Evolutionary conservation across 1,284 basidiomycete genomes (phyloP).

Genomic region (Xerocomus minutiporus): DNA sequence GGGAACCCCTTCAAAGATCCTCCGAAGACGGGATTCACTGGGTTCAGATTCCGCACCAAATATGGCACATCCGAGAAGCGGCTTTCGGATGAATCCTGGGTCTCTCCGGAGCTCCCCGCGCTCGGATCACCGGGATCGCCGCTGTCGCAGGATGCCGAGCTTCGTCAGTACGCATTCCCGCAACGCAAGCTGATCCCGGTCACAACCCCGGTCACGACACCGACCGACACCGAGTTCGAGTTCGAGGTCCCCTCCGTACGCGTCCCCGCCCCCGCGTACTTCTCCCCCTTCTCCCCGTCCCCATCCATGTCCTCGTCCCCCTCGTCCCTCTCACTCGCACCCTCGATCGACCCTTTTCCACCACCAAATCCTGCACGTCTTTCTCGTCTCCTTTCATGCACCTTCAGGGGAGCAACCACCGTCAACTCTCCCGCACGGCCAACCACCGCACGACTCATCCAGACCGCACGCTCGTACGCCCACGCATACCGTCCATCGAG

Average conservation of each 20-base stretch:
- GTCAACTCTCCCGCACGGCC: conserved; percentile 5
- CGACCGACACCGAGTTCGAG: conserved; percentile 25
- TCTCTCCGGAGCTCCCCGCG: conserved; percentile 17
- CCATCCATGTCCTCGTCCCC: conserved; percentile 11
- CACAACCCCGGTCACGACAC: conserved; percentile 14
- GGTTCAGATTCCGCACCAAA: not conserved
- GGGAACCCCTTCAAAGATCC: conserved; percentile 13
- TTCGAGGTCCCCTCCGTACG: conserved; percentile 14
- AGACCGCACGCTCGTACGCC: conserved; percentile 16
- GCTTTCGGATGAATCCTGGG: conserved; percentile 30
- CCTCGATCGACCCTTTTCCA: conserved; percentile 13
- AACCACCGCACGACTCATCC: conserved; percentile 19
- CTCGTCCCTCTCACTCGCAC: conserved; percentile 17
- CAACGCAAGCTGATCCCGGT: conserved; percentile 15
- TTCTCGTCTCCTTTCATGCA: conserved; percentile 25
- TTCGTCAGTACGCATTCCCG: conserved; percentile 11
- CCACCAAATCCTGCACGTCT: conserved; percentile 10
- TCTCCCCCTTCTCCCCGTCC: conserved; percentile 22
- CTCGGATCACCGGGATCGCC: conserved; percentile 7
- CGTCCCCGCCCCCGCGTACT: conserved; percentile 22
- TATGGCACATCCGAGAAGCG: conserved; percentile 13
- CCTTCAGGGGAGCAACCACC: conserved; percentile 12
- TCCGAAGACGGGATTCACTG: conserved; percentile 7
- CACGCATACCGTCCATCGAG: conserved; percentile 16
- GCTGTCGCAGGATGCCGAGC: conserved; percentile 11